phyloP scores from a whole-genome alignment of 495 filamentous ascomycete species.

The Halenospora varia region DNA sequence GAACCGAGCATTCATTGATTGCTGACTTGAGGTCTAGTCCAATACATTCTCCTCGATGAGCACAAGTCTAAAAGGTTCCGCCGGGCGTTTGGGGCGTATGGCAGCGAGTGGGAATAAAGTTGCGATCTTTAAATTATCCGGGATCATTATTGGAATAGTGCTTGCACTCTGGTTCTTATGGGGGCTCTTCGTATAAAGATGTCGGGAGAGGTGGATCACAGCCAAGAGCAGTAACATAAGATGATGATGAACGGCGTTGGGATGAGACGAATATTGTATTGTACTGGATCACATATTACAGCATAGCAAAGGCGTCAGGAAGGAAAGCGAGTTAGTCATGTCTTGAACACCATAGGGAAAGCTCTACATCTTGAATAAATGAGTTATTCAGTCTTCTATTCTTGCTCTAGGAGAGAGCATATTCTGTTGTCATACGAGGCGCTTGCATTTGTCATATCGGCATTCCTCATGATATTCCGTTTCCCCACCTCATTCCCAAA shows the following conservation, averaged over 20 bases:
- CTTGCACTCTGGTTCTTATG: conserved; percentile 70
- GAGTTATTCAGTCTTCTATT: too few species aligned
- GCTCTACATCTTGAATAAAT: too few species aligned
- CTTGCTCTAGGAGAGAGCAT: too few species aligned
- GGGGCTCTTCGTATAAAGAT: conserved; percentile 64
- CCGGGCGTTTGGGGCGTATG: conserved; percentile 84
- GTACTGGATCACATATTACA: conserved; percentile 12
- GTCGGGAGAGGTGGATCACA: too few species aligned
- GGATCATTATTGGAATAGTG: conserved; percentile 71
- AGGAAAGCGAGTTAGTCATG: neutral
- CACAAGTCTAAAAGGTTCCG: conserved; percentile 75
- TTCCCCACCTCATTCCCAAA: conserved; percentile 66
- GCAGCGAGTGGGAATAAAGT: conserved; percentile 86
- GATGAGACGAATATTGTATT: conserved; percentile 16
- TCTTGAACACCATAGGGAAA: neutral
- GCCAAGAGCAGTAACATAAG: conserved; percentile 16
- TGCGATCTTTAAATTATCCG: conserved; percentile 83
- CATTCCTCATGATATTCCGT: too few species aligned
- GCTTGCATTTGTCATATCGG: too few species aligned
- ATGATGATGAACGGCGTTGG: neutral
- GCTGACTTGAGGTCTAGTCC: conserved; percentile 22
- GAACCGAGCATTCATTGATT: too few species aligned
- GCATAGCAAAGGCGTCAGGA: conserved; percentile 25
- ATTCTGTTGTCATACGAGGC: too few species aligned
- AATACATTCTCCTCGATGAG: conserved; percentile 58